Percentiles rank a stretch among this genome's conserved stretches.
phyloP scores from a whole-genome alignment of 78 protist genomes.

The Pelomyxa schiedti region DNA sequence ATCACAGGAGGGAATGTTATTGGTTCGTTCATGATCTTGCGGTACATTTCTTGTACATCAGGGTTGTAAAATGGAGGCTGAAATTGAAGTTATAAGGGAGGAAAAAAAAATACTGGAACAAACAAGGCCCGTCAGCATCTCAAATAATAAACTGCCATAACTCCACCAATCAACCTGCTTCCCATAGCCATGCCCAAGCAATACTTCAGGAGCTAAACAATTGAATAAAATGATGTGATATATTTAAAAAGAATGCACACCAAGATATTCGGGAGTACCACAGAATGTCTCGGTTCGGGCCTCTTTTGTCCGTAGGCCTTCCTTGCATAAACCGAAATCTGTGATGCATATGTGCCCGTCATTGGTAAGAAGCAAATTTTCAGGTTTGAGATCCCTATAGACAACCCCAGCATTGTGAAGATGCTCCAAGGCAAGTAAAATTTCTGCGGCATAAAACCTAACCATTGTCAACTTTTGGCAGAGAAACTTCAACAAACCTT shows the following conservation, averaged over 20 bases:
- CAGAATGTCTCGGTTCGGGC: conserved; percentile 80
- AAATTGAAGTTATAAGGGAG: neutral
- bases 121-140: conserved; percentile 43
- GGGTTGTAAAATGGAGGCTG: conserved; percentile 10
- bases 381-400: conserved; percentile 76
- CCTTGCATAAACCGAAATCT: conserved; percentile 84
- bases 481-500: no score
- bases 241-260: neutral
- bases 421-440: conserved; percentile 77
- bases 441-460: conserved; percentile 83
- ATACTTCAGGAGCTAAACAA: conserved; percentile 82
- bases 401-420: conserved; percentile 74
- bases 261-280: conserved; percentile 93
- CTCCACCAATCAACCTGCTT: conserved; percentile 91
- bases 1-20: neutral
- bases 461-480: no score
- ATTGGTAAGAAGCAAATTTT: conserved; percentile 62
- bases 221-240: no score
- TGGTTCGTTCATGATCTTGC: conserved; percentile 6
- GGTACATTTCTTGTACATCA: conserved; percentile 21
- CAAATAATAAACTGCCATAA: conserved; percentile 74
- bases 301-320: conserved; percentile 11
- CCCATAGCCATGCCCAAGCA: conserved; percentile 65
- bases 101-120: neutral
- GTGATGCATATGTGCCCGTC: conserved; percentile 79